These are phyloP conservation scores for Lecanoromycetidae sp. DNA, from an alignment of 2,329 filamentous ascomycete species.

Conservation along the genomic window DNA sequence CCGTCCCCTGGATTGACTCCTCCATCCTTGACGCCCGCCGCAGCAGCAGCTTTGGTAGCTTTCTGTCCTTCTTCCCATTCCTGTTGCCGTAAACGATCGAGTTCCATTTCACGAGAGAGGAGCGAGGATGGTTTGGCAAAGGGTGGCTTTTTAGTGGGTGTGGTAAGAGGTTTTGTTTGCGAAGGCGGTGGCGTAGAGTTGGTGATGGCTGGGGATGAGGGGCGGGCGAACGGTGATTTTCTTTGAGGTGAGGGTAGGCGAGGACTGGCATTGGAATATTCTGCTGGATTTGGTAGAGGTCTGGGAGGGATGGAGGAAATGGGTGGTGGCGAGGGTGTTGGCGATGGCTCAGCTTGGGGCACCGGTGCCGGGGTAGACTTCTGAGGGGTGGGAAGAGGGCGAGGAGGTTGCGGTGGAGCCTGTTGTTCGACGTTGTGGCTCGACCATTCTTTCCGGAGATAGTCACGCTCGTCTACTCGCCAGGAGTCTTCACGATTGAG, in stretches of 20 bases:
- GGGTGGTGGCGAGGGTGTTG: constrained; percentile 40
- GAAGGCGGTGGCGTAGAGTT: constrained; percentile 40
- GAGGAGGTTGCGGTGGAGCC: constrained; percentile 25
- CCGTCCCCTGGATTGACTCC: constrained; percentile 37
- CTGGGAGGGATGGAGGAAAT: constrained; percentile 35
- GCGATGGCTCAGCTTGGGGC: constrained; percentile 46
- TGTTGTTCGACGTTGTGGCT: constrained; percentile 25
- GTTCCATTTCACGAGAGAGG: constrained; percentile 55
- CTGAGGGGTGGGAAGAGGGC: constrained; percentile 35
- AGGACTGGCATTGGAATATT: constrained; percentile 20
- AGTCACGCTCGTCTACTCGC: constrained; percentile 47
- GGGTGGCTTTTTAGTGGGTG: constrained; percentile 34
- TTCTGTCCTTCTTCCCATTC: constrained; percentile 54
- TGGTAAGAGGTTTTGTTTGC: constrained; percentile 23
- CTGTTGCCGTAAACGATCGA: constrained; percentile 50
- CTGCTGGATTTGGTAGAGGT: constrained; percentile 34
- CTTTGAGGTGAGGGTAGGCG: constrained; percentile 8
- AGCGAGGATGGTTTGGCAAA: constrained; percentile 37
- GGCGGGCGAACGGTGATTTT: constrained; percentile 24
- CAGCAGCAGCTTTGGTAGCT: constrained; percentile 35
- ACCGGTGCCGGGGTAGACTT: constrained; percentile 41
- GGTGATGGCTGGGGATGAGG: constrained; percentile 45
- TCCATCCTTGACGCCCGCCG: constrained; percentile 29
- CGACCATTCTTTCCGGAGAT: constrained; percentile 46
- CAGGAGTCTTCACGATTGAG: constrained; percentile 43